Percentiles rank a stretch among this genome's conserved stretches.
phyloP scores from a whole-genome alignment of 805 yeast species.

The Candida corydali region DNA sequence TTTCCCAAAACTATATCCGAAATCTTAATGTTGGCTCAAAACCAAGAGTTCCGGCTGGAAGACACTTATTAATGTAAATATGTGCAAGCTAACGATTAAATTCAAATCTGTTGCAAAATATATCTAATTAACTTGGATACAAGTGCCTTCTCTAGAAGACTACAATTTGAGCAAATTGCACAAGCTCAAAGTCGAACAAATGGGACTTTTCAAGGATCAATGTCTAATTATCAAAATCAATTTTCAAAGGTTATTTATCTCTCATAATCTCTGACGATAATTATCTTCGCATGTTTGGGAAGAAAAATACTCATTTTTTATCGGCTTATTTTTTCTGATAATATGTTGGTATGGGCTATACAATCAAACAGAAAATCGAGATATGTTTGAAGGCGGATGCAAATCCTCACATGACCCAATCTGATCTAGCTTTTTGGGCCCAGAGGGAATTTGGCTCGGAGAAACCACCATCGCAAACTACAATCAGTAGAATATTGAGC shows the following conservation, averaged over 20 bases:
- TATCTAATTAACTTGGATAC: no score
- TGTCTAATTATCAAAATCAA: not conserved
- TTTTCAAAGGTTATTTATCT: no score
- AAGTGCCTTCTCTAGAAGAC: no score
- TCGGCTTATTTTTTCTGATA: not conserved
- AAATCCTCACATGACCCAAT: slow-evolving; percentile 66
- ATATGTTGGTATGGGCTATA: slow-evolving; percentile 44
- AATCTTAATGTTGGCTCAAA: no score
- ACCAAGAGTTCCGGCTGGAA: no score
- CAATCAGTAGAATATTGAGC: slow-evolving; percentile 57
- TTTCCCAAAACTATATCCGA: no score
- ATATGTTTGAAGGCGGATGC: slow-evolving; percentile 65
- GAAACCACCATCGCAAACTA: slow-evolving; percentile 62
- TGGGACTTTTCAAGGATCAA: no score
- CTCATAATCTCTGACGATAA: not conserved
- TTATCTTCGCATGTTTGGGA: not conserved
- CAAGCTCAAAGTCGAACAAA: no score
- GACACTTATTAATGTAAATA: no score
- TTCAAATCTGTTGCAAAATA: no score
- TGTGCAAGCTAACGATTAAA: no score
- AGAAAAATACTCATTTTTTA: not conserved
- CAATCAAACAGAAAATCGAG: slow-evolving; percentile 60
- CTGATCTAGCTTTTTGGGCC: slow-evolving; percentile 64
- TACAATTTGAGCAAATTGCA: no score
- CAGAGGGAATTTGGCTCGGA: slow-evolving; percentile 47